Base-by-base conservation (phyloP, 192 early-diverging fungal species). In the Spizellomyces sp. region DNA sequence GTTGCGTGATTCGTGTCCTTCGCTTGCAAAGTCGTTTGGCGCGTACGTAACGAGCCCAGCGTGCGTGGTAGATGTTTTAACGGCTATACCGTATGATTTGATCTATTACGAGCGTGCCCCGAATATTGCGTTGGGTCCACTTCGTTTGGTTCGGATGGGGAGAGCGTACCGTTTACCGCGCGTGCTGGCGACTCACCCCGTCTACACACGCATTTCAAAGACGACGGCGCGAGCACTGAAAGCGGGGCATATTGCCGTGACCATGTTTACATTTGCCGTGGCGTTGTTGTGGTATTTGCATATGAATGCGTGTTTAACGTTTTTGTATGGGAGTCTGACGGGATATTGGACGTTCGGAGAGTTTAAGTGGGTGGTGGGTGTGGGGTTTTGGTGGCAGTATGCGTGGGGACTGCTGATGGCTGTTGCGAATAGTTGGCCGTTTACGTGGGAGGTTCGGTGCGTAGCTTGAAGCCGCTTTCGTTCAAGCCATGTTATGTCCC, bases 341-440 rank as follows among this genome's bases (percentile, higher is more conserved):
- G 15, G 36, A 8, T 70, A 70, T 45, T 70, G 68, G 68, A 45
- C 19, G 1, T 22, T 14, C 12, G 50, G 50, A 0, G 50, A 54
- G 50, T 45, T 17, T 17, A 12, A 14, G 0, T 70, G 57, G 58
- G 58, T 62, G 17, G 21, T 70, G 9, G 8, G 19, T 12, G 10
- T 21, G n/a, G 19, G 22, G 8, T 21, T 61, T 14, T 70, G 19
- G 22, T 45, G 12, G 5, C 68, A 70, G 58, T 70, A 70, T 36
- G 45, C 58, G 6, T 70, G 68, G 68, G 47, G 43, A 19, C 5
- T 70, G 9, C 58, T 70, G 58, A 62, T 62, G 68, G 68, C 68
- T 17, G 58, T 70, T 22, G 68, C 43, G 0, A 70, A 70, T 22
- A 58, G 55, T 10, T 70, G 68, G 68, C 68, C 68, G 5, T 70